Evolutionary conservation across 1,284 basidiomycete species (phyloP).

Genomic region (Trametes hirsuta): DNA sequence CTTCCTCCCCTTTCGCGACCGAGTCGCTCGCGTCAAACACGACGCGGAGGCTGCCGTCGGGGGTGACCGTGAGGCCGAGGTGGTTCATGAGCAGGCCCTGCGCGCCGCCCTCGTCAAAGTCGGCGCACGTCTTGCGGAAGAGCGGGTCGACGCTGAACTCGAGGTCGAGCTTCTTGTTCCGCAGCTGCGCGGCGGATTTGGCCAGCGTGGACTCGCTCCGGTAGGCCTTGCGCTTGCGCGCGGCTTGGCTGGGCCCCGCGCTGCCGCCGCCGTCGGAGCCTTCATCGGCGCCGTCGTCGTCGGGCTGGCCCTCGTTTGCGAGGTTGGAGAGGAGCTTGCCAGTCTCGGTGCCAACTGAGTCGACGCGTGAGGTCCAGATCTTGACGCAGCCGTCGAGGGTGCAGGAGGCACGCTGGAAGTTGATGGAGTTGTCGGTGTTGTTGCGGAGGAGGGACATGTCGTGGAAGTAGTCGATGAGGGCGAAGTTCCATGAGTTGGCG

Average conservation of each 20-base stretch:
- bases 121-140: slow-evolving; percentile 97
- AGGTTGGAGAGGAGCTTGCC: slow-evolving; percentile 95
- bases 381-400: slow-evolving; percentile 99
- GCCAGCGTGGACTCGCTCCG: slow-evolving; percentile 83
- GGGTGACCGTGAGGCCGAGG: slow-evolving; percentile 72
- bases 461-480: slow-evolving; percentile 98
- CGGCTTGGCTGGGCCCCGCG: slow-evolving; percentile 50
- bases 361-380: slow-evolving; percentile 98
- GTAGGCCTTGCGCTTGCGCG: slow-evolving; percentile 66
- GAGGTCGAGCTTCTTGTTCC: slow-evolving; percentile 91
- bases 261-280: slow-evolving; percentile 66
- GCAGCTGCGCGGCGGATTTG: slow-evolving; percentile 80
- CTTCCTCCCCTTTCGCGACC: slow-evolving; percentile 79
- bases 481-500: slow-evolving; percentile 97
- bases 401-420: slow-evolving; percentile 97
- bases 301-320: slow-evolving; percentile 66
- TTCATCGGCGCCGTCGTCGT: slow-evolving; percentile 59
- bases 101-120: slow-evolving; percentile 98
- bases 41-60: slow-evolving; percentile 84
- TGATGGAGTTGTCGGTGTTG: slow-evolving; percentile 91
- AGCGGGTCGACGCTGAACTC: slow-evolving; percentile 97
- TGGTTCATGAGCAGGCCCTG: slow-evolving; percentile 95
- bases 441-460: slow-evolving; percentile 98
- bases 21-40: slow-evolving; percentile 98
- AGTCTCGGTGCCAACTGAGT: slow-evolving; percentile 96